Conservation (phyloP, 2,329 filamentous ascomycete species). For the Eutypa lata region DNA sequence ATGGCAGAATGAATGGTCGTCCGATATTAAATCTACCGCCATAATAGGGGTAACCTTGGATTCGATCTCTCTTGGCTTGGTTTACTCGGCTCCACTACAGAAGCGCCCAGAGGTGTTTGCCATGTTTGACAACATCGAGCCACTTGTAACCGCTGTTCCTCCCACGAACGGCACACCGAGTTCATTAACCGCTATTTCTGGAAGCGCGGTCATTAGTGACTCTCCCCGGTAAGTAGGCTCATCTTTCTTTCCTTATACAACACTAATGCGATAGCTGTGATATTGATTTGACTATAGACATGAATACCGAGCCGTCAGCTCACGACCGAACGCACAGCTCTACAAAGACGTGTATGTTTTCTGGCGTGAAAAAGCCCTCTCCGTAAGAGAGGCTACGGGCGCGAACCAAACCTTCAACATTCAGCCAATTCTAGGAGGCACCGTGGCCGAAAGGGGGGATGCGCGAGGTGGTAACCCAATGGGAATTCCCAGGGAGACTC, state of each 20-base stretch:
- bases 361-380: constrained; percentile 12
- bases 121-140: neutral
- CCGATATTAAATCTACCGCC: neutral
- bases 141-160: no score
- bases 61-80: neutral
- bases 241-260: no score
- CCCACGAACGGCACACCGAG: no score
- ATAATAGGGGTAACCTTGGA: neutral
- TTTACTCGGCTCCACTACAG: neutral
- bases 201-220: no score
- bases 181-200: no score
- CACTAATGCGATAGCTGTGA: no score
- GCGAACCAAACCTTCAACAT: constrained; percentile 17
- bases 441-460: constrained; percentile 3
- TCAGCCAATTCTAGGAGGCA: constrained; percentile 2
- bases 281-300: no score
- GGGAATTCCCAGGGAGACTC: constrained; percentile 5
- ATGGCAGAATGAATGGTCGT: neutral
- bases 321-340: constrained; percentile 17
- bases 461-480: constrained; percentile 15
- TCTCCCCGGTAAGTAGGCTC: no score
- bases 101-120: neutral
- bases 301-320: constrained; percentile 18
- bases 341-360: constrained; percentile 19
- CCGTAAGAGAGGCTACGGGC: constrained; percentile 9